These are phyloP conservation scores for Lathyrus sativus DNA, from an alignment of 306 rosid species.

Conservation along the genomic window DNA sequence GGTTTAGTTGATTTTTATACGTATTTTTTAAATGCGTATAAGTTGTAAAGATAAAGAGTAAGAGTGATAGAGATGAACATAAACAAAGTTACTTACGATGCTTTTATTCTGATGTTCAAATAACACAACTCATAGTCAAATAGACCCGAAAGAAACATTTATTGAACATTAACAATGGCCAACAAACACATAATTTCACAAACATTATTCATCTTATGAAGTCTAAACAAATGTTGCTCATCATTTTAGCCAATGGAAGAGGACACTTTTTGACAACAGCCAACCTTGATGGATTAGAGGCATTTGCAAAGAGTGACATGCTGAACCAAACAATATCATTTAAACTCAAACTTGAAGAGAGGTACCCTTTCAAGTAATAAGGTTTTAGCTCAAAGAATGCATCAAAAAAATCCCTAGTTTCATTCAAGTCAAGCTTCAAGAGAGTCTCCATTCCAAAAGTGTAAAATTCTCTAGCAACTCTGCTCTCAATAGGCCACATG, in stretches of 20 bases:
- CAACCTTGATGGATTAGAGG: conserved; percentile 59
- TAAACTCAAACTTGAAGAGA: conserved; percentile 68
- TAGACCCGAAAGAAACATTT: too few species aligned
- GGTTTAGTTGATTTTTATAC: too few species aligned
- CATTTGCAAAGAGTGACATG: conserved; percentile 60
- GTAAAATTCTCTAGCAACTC: conserved; percentile 60
- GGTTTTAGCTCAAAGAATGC: conserved; percentile 78
- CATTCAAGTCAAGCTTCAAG: conserved; percentile 77
- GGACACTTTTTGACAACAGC: conserved; percentile 69
- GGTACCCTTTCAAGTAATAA: conserved; percentile 67
- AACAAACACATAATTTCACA: not conserved
- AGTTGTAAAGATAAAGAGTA: too few species aligned
- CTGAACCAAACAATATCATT: conserved; percentile 56
- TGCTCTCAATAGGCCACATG: conserved; percentile 74
- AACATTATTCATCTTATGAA: conserved; percentile 39
- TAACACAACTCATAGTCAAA: too few species aligned
- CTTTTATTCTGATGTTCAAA: too few species aligned
- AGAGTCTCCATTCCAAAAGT: conserved; percentile 87
- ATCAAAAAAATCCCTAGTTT: conserved; percentile 68
- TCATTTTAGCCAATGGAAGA: conserved; percentile 60
- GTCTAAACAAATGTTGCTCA: conserved; percentile 63
- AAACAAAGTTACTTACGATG: too few species aligned
- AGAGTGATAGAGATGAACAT: too few species aligned
- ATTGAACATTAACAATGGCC: too few species aligned
- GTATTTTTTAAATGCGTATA: too few species aligned